Base-by-base conservation (phyloP, 352 stramenopile species). In the Pythium aristosporum region DNA sequence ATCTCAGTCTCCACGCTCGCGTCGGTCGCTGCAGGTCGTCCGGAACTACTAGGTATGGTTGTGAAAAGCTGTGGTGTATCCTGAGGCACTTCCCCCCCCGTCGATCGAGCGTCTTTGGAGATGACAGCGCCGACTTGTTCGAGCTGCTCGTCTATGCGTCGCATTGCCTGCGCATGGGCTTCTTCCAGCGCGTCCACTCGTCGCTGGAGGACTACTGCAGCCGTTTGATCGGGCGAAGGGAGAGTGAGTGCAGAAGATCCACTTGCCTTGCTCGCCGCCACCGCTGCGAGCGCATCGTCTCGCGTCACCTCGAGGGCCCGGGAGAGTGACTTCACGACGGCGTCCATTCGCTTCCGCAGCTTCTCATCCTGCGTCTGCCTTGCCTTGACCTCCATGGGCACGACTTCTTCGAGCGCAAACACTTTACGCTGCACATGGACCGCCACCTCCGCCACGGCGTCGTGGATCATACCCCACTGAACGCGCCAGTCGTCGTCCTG, bases 321-420 rank as follows among this genome's bases (percentile, higher is more conserved):
- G 1, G 60, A 58, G 21, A 85, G 25, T 2, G 68, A 51, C 39
- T 84, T 86, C 6, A 78, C 65, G 16, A 70, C 66, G n/a, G 46
- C 55, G 8, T 89, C 77, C 13, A 92, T 39, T 13, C 77, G 79
- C 7, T 50, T 54, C 16, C 64, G 61, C 1, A 92, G 65, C 51
- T 80, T 86, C 11, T 88, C 81, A 50, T 89, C 69, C 56, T 76
- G 63, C 49, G 80, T 76, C 58, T 90, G 81, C 16, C 81, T 64
- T 9, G 81, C 79, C 61, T 78, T 70, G 25, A 89, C 80, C 32
- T 92, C 81, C 52, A 91, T 61, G 8, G 76, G 80, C 32, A 92
- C 59, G 28, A 85, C 75, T 56, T 85, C 76, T 66, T 92, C 81
- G 2, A 92, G 53, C 18, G 75, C 79, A 42, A 56, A 57, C 2